Base-by-base conservation (phyloP, 202 grass and related monocot genomes). In the Dendrocalamus latiflorus region DNA sequence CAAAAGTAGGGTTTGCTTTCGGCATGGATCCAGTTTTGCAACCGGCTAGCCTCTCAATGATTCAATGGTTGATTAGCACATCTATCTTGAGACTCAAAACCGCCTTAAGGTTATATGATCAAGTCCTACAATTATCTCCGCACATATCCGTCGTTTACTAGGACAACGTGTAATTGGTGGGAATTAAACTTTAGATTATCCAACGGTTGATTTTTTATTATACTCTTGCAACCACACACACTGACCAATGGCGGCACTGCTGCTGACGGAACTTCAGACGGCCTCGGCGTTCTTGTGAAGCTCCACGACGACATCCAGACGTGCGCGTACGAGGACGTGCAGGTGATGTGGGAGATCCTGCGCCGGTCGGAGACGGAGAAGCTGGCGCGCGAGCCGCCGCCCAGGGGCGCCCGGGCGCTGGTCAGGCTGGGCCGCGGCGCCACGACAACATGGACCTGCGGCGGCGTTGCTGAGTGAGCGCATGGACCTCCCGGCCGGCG, bases 261-360 rank as follows among this genome's bases (percentile, higher is more conserved):
- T n/a, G 53, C 59, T 8, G 39, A 26, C 3, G 6, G 14, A 50
- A 25, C 26, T 34, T 47, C 81, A 93, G 88, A 68, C 17, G 68
- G 62, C 9, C 68, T 37, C 25, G 43, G 84, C 68, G 26, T 61
- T 5, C 88, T 90, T 25, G 63, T 90, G 55, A 93, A 86, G 82
- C 91, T 93, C 28, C 85, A 88, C 65, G 78, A 86, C 45, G 91
- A 90, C 69, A 59, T 93, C 16, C 82, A 88, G 78, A 90, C 39
- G 45, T 93, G 91, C 69, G 74, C 72, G 69, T 93, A 90, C 83
- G 61, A 88, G 76, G 91, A 93, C 65, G 88, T 93, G 68, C 81
- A 90, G 49, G 91, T 90, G 70, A 93, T 93, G 91, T 93, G 91
- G 91, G 91, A 93, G 64, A 90, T 93, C 39, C 88, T 93, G 68